Percentiles rank a stretch among this genome's conserved stretches.
These are phyloP conservation scores for Encephalitozoon hellem DNA, from an alignment of 371 early-diverging fungal genomes.

Conservation along the genomic window DNA sequence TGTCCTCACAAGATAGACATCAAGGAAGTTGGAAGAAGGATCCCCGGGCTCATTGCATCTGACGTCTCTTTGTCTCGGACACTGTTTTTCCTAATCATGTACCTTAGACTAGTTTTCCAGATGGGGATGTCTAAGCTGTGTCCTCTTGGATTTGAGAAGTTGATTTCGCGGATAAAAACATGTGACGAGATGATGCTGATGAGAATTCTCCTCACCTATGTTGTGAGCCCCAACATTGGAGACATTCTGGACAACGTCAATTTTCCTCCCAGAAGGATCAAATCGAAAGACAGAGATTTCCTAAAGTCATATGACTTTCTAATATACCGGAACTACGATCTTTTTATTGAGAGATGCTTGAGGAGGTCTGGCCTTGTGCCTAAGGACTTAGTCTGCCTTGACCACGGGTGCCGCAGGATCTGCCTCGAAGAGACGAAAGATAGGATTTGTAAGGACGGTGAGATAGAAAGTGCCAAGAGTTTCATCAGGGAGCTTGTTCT, in stretches of 20 bases:
- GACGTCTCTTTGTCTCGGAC: background rate
- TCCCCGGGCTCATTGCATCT: background rate
- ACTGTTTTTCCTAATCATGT: background rate
- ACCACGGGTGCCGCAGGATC: background rate
- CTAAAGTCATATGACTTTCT: background rate
- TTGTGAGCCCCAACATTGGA: background rate
- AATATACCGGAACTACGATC: background rate
- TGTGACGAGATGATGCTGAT: background rate
- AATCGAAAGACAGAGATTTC: background rate
- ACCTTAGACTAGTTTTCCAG: background rate
- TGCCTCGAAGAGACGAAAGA: background rate
- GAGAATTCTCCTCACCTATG: background rate
- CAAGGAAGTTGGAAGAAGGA: background rate
- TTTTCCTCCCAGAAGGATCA: background rate
- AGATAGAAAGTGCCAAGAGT: background rate
- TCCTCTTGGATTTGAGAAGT: background rate
- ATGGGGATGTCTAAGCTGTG: background rate
- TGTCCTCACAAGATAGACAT: slow-evolving; percentile 3
- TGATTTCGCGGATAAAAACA: background rate
- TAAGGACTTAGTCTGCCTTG: background rate
- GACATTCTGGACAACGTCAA: background rate
- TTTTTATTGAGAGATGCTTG: background rate
- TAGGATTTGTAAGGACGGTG: background rate
- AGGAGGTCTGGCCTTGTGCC: background rate
- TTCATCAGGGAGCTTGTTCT: background rate